Percentiles rank a stretch among this genome's conserved stretches.
Evolutionary conservation across 2,329 filamentous ascomycete species (phyloP).

Genomic region (Paraphaeosphaeria minitans): DNA sequence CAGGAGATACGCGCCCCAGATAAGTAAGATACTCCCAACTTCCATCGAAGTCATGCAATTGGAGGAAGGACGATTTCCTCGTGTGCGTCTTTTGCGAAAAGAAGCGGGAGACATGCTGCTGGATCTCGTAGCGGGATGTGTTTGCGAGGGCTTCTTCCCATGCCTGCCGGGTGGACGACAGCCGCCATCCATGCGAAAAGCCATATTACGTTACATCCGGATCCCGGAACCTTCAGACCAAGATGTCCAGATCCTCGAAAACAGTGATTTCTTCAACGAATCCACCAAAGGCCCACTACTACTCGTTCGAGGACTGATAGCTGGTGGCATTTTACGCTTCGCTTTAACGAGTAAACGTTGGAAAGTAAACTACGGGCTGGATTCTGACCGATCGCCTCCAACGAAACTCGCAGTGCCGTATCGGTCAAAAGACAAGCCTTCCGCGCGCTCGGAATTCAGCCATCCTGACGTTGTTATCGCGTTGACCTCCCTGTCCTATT

Average conservation of each 20-base stretch:
- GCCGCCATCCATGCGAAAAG: constrained; percentile 30
- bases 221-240: constrained; percentile 30
- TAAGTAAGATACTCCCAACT: constrained; percentile 40
- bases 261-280: constrained; percentile 46
- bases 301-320: constrained; percentile 62
- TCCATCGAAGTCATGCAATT: constrained; percentile 52
- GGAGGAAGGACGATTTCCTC: constrained; percentile 50
- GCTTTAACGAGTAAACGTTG: constrained; percentile 64
- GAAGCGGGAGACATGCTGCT: constrained; percentile 44
- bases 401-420: constrained; percentile 62
- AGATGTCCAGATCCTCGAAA: constrained; percentile 34
- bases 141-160: constrained; percentile 53
- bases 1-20: constrained; percentile 28
- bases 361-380: constrained; percentile 68
- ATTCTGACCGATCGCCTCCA: constrained; percentile 58
- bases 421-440: constrained; percentile 68
- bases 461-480: constrained; percentile 71
- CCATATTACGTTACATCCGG: constrained; percentile 55
- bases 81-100: constrained; percentile 54
- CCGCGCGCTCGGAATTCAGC: constrained; percentile 67
- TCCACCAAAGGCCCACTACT: constrained; percentile 48
- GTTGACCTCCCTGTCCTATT: constrained; percentile 70
- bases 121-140: constrained; percentile 29
- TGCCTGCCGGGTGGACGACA: constrained; percentile 54
- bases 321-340: constrained; percentile 60